These are phyloP conservation scores for Simplicillium sp. DNA, from an alignment of 2,329 filamentous ascomycete genomes.

Conservation along the genomic window DNA sequence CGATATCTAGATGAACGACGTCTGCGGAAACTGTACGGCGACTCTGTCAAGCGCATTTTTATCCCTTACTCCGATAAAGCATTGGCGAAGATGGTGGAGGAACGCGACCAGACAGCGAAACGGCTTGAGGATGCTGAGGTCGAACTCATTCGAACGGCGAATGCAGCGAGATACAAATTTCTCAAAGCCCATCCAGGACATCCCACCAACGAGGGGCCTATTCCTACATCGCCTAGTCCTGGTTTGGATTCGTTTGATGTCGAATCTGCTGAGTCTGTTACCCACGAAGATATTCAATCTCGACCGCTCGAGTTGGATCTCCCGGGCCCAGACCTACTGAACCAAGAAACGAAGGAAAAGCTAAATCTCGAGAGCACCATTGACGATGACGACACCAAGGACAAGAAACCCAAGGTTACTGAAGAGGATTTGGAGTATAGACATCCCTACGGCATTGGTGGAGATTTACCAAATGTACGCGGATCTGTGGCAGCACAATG, in stretches of 20 bases:
- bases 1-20: conserved; percentile 68
- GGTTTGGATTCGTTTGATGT: neutral
- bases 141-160: conserved; percentile 71
- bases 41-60: conserved; percentile 76
- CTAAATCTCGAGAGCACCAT: conserved; percentile 7
- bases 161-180: conserved; percentile 57
- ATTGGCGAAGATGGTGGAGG: conserved; percentile 70
- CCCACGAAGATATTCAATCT: neutral
- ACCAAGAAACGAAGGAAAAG: conserved; percentile 2
- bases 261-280: neutral
- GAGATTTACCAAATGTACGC: conserved; percentile 27
- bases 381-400: conserved; percentile 8
- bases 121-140: conserved; percentile 82
- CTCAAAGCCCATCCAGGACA: conserved; percentile 5
- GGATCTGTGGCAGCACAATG: conserved; percentile 60
- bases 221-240: neutral
- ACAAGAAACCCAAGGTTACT: neutral
- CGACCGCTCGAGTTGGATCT: conserved; percentile 4
- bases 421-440: conserved; percentile 21
- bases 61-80: conserved; percentile 68
- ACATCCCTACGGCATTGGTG: conserved; percentile 25
- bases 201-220: conserved; percentile 1
- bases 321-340: conserved; percentile 3
- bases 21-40: conserved; percentile 71
- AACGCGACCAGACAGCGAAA: conserved; percentile 71